phyloP scores from a whole-genome alignment of 257 asterid species.

The Salvia rosmarinus region DNA sequence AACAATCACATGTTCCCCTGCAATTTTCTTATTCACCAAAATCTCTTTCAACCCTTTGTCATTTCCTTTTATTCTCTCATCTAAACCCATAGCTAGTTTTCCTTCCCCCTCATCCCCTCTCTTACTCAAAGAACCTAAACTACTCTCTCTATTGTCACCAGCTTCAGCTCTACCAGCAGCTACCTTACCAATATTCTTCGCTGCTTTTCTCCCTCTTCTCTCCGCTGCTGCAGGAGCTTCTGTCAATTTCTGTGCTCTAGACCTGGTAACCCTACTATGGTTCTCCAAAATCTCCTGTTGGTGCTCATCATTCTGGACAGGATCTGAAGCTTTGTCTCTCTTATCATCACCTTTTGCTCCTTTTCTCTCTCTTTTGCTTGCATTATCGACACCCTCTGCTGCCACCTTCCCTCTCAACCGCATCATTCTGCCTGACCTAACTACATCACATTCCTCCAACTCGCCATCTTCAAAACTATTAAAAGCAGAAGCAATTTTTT shows the following conservation, averaged over 20 bases:
- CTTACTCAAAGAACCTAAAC: constrained; percentile 36
- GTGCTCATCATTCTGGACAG: constrained; percentile 20
- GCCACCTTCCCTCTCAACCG: constrained; percentile 26
- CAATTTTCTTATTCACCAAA: constrained; percentile 28
- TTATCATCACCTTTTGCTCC: neutral
- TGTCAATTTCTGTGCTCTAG: constrained; percentile 35
- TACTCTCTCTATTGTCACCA: constrained; percentile 32
- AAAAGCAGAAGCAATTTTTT: constrained; percentile 12
- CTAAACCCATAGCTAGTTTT: constrained; percentile 18
- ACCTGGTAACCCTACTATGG: constrained; percentile 41
- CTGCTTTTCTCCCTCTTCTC: constrained; percentile 38
- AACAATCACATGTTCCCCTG: constrained; percentile 27
- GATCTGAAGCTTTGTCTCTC: constrained; percentile 13
- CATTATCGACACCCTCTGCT: constrained; percentile 24
- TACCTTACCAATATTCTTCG: constrained; percentile 13
- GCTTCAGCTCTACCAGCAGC: constrained; percentile 32
- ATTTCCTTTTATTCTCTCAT: constrained; percentile 32
- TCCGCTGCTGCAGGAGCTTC: constrained; percentile 34
- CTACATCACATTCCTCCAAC: constrained; percentile 26
- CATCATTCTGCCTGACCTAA: constrained; percentile 14
- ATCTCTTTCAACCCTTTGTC: constrained; percentile 26
- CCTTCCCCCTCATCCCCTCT: constrained; percentile 34
- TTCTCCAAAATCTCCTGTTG: constrained; percentile 35
- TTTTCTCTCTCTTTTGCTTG: constrained; percentile 24
- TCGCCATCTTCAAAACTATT: constrained; percentile 25